A percentile compares a stretch with the other conserved stretches of the same genome.
These are phyloP conservation scores for Laburnicola sp. DNA, from an alignment of 2,329 filamentous ascomycete genomes.

Conservation along the genomic window DNA sequence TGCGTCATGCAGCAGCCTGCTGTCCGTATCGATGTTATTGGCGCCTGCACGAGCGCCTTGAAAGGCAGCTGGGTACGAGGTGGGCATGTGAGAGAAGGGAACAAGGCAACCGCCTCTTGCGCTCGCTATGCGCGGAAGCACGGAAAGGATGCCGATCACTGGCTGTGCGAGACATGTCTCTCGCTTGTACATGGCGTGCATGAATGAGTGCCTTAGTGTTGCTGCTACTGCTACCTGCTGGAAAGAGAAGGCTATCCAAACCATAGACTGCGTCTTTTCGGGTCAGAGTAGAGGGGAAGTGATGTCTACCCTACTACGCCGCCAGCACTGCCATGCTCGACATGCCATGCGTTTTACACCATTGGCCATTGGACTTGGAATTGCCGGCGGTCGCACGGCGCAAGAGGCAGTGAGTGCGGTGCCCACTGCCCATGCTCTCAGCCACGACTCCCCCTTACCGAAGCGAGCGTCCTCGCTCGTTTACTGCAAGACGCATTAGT, in stretches of 20 bases:
- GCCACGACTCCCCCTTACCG: too few relatives aligned
- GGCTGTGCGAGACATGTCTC: slow-evolving; percentile 2
- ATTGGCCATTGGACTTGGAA: too few relatives aligned
- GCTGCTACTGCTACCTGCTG: background rate
- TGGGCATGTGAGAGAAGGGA: background rate
- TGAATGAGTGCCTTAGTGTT: slow-evolving; percentile 1
- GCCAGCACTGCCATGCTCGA: too few relatives aligned
- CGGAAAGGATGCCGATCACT: slow-evolving; percentile 4
- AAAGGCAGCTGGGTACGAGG: background rate
- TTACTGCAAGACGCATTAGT: background rate
- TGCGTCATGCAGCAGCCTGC: slow-evolving; percentile 1
- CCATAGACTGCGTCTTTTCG: background rate
- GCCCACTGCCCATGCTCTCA: too few relatives aligned
- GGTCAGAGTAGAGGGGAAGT: too few relatives aligned
- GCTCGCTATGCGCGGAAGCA: slow-evolving; percentile 7
- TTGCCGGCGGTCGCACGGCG: too few relatives aligned
- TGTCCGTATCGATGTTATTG: background rate
- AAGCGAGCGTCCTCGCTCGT: too few relatives aligned
- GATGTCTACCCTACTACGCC: too few relatives aligned
- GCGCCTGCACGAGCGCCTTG: background rate
- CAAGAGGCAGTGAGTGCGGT: too few relatives aligned
- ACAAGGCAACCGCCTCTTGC: background rate
- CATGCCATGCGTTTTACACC: too few relatives aligned
- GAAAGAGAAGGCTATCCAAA: background rate
- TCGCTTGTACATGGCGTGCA: background rate